Conservation (phyloP, 164 flowering plant species). For the Platanus orientalis region DNA sequence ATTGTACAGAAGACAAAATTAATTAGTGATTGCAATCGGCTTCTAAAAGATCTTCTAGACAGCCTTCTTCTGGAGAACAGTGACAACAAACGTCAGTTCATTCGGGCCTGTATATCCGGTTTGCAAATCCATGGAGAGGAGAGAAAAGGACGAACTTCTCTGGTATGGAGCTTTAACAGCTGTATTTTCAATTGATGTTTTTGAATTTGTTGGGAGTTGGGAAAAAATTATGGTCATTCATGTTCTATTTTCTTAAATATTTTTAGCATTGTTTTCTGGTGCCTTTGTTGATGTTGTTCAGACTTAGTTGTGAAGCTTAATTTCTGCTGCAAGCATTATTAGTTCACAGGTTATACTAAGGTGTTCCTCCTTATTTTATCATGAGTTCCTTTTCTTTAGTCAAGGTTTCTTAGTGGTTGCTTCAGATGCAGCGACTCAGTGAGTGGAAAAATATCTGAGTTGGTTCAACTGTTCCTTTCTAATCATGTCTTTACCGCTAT, state of each 20-base stretch:
- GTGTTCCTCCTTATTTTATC: neutral
- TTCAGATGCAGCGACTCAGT: neutral
- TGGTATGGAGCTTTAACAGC: slow-evolving; percentile 45
- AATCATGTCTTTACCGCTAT: slow-evolving; percentile 13
- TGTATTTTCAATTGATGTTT: neutral
- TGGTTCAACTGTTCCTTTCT: neutral
- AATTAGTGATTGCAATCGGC: slow-evolving; percentile 89
- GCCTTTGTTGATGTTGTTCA: too few species aligned
- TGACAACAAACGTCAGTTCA: slow-evolving; percentile 88
- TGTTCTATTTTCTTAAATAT: neutral
- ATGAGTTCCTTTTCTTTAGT: neutral
- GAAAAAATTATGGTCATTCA: neutral
- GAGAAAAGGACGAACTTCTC: slow-evolving; percentile 68
- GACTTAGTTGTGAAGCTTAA: too few species aligned
- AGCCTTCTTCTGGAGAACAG: slow-evolving; percentile 93
- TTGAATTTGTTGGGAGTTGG: slow-evolving; percentile 1
- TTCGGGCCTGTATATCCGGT: slow-evolving; percentile 85
- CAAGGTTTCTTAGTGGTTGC: neutral
- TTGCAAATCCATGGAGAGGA: slow-evolving; percentile 82
- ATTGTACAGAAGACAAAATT: slow-evolving; percentile 97
- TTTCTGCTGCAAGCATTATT: too few species aligned
- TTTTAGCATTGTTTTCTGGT: neutral
- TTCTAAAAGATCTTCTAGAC: slow-evolving; percentile 87
- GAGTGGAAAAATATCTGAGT: neutral
- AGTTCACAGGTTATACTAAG: neutral